Base-by-base conservation (phyloP, 208 protist genomes). In the Willaertia magna region DNA sequence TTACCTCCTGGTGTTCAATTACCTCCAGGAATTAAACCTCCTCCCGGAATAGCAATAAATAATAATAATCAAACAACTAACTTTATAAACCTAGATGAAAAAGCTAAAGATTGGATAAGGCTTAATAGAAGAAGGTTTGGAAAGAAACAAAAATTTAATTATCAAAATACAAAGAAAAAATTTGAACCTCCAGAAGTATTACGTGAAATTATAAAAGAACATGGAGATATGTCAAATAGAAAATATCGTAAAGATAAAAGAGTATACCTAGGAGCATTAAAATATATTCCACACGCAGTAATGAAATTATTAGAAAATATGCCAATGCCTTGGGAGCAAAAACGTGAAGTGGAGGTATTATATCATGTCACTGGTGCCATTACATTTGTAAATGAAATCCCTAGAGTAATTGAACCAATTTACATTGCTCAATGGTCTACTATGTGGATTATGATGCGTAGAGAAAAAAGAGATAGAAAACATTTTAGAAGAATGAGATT, bases 271-370 rank as follows among this genome's bases (percentile, higher is more conserved):
- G 98, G 97, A 34, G 97, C 99, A 76, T 90, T 99, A 44, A 97
- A 98, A 90, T 99, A 99, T 89, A 93, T 99, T 61, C 99, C 99
- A 18, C 96, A 99, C 83, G 98, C 98, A 12, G 91, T 99, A 16
- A 94, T 98, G 87, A 99, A 99, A 93, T 93, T 99, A 43, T 90
- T 99, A 3, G 99, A 99, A 91, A 99, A 99, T 87, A 99, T 99
- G 94, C 99, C 99, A n/a, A 99, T 99, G 98, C 95, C 95, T 40
- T 97, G 95, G 95, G 94, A 97, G 86, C 92, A 96, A 88, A 91
- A 97, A 47, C 93, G 97, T 14, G 97, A 98, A 86, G 97, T 99
- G 46, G 93, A 97, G 84, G 97, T 99, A 7, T 90, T 99, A 40
- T 99, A 99, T 91, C 98, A 99, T 92, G 93, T 98, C 12, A 98